These are phyloP conservation scores for Nicotiana otophora DNA, from an alignment of 257 asterid species.

Conservation along the genomic window DNA sequence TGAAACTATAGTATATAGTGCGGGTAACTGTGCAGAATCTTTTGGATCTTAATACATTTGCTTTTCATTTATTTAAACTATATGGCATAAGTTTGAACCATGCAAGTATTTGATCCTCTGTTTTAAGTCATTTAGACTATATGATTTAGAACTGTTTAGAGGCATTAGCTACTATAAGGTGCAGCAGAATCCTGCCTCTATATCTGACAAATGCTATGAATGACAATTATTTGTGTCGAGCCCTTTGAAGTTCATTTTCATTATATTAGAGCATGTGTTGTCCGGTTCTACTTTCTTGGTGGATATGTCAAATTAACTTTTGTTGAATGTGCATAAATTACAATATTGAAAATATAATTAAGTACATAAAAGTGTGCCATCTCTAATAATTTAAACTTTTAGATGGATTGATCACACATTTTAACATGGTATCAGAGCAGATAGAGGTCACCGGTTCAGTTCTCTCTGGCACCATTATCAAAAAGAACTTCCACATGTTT, in stretches of 20 bases:
- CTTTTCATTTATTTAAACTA: neutral
- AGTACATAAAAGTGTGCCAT: neutral
- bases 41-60: neutral
- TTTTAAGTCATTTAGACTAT: neutral
- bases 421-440: neutral
- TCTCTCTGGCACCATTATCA: neutral
- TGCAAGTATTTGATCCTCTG: neutral
- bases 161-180: neutral
- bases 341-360: neutral
- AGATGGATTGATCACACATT: neutral
- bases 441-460: neutral
- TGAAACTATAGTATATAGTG: neutral
- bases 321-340: conserved; percentile 2
- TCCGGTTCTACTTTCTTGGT: neutral
- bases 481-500: neutral
- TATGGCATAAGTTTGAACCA: neutral
- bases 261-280: neutral
- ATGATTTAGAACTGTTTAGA: neutral
- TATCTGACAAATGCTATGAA: neutral
- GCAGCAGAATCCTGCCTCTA: neutral
- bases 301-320: neutral
- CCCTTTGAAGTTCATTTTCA: neutral
- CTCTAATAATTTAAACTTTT: neutral
- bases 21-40: neutral
- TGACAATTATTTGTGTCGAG: neutral